Evolutionary conservation across 139 green algal genomes (phyloP), one percentile per base, ranked within the genome.

Genomic region (Gonium pectorale): DNA sequence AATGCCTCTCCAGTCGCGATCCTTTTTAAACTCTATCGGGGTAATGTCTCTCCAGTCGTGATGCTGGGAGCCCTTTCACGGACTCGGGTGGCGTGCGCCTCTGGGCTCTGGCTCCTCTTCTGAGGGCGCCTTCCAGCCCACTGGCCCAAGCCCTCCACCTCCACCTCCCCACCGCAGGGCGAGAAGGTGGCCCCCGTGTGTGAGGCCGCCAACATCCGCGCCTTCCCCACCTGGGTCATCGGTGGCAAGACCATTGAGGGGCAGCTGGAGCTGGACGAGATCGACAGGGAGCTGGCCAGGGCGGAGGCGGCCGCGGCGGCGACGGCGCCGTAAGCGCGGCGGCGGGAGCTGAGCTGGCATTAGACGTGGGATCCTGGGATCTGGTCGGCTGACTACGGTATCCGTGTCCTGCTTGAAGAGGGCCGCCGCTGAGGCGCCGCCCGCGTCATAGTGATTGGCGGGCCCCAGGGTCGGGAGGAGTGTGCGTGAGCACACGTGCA

Each of bases 181-280:
- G 87, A 87, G 26, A 88, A 93, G 82, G 62, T 96, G 43, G 93
- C 90, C 24, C 43, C 89, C 6, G 88, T 88, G 22, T 99, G 97
- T 86, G 70, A 90, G 41, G 94, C 89, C 26, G 97, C 95, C 2
- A 89, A 91, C 0, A 88, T 99, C 37, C 78, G 96, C 19, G 96
- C 95, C 27, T 99, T 99, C 86, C 97, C 97, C 51, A 98, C 96
- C 26, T 99, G 97, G 97, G 86, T 98, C n/a, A 97, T 99, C 69
- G 92, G 94, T 33, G 95, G 93, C n/a, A 68, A 92, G 80, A 87
- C 86, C 17, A 78, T 95, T 24, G 90, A 94, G 75, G 94, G 94
- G 3, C 87, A 96, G 77, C 87, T 95, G 84, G 80, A 68, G 6
- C 74, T 97, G 62, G 85, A 94, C 9, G 86, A 95, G 79, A 77